Evolutionary conservation across 2,329 filamentous ascomycete genomes (phyloP).

Genomic region (Botrytis squamosa): DNA sequence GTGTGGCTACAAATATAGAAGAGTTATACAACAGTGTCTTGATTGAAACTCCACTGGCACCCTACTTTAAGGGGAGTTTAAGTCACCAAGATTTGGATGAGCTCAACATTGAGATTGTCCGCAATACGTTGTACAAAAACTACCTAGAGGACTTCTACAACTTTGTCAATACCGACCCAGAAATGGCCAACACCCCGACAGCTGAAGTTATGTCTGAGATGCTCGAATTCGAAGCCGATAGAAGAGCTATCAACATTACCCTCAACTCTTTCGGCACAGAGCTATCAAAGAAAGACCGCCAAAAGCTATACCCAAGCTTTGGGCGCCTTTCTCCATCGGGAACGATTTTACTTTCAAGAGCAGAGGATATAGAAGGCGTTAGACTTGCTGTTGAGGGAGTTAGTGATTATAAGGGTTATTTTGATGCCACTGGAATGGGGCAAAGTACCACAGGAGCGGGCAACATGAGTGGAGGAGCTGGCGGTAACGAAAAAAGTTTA

Average conservation of each 20-base stretch:
- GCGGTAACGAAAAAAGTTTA: slow-evolving; percentile 80
- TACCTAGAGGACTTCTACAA: slow-evolving; percentile 97
- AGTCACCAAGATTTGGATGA: slow-evolving; percentile 97
- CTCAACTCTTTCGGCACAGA: slow-evolving; percentile 98
- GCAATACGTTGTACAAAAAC: slow-evolving; percentile 99
- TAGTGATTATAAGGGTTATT: slow-evolving; percentile 91
- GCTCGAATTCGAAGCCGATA: slow-evolving; percentile 93
- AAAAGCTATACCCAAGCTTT: slow-evolving; percentile 93
- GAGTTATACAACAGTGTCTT: slow-evolving; percentile 98
- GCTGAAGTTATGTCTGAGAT: slow-evolving; percentile 95
- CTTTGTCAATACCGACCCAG: slow-evolving; percentile 87
- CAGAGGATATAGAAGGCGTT: slow-evolving; percentile 93
- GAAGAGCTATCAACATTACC: slow-evolving; percentile 97
- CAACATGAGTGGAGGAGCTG: slow-evolving; percentile 80
- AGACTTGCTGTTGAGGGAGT: slow-evolving; percentile 91
- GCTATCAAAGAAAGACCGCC: slow-evolving; percentile 86
- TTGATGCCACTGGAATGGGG: slow-evolving; percentile 83
- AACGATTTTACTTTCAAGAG: slow-evolving; percentile 88
- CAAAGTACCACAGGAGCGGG: slow-evolving; percentile 71
- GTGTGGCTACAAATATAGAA: slow-evolving; percentile 96
- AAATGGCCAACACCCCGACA: slow-evolving; percentile 84
- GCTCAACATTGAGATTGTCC: slow-evolving; percentile 98
- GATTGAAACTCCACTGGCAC: slow-evolving; percentile 91
- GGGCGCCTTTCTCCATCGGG: slow-evolving; percentile 92
- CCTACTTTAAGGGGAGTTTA: slow-evolving; percentile 95